Percentiles rank a stretch among this genome's conserved stretches.
phyloP scores from a whole-genome alignment of 2,329 filamentous ascomycete species.

The Botryotinia narcissicola region DNA sequence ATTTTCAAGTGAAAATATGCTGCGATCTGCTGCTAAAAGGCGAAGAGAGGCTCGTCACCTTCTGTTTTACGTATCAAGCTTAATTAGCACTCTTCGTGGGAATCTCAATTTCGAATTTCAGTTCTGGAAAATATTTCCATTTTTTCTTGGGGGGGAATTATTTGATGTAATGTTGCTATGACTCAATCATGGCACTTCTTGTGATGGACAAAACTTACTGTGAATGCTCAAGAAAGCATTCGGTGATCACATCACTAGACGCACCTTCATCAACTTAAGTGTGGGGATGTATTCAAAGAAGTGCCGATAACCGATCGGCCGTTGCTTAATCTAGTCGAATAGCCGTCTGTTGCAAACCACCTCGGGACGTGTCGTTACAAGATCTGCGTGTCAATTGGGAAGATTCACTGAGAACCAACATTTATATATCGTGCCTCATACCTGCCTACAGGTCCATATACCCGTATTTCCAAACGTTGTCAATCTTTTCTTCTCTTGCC shows the following conservation, averaged over 20 bases:
- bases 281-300: background rate
- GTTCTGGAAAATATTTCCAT: background rate
- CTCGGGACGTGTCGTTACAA: background rate
- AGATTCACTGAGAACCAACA: background rate
- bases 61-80: background rate
- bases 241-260: background rate
- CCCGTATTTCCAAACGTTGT: background rate
- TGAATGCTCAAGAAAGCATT: too few species aligned
- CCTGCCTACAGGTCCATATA: too few species aligned
- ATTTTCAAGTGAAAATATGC: background rate
- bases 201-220: background rate
- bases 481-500: background rate
- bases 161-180: too few species aligned
- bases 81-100: background rate
- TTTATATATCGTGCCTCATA: background rate
- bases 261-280: background rate
- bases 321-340: background rate
- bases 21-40: too few species aligned
- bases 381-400: background rate
- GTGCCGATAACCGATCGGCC: background rate
- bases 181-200: background rate
- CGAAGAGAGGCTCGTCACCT: too few species aligned
- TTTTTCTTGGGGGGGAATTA: background rate
- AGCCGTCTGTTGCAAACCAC: background rate
- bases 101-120: background rate